Conservation (phyloP, 2,329 filamentous ascomycete species). For the Fusarium sublunatum region DNA sequence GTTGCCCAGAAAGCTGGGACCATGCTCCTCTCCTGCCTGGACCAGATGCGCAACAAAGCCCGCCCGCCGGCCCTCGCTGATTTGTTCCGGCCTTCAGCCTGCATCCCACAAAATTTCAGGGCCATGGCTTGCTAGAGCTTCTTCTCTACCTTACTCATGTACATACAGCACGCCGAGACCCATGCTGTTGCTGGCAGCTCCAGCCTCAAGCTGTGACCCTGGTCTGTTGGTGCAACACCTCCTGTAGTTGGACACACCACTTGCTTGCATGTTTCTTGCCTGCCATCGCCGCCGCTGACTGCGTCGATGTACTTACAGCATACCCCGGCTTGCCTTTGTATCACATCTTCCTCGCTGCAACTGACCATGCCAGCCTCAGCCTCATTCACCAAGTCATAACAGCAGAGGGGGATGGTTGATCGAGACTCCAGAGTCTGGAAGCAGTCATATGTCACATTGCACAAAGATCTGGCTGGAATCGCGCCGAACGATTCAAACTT, state of each 20-base stretch:
- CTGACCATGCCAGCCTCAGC: slow-evolving; percentile 28
- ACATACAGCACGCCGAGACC: neutral
- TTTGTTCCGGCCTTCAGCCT: slow-evolving; percentile 27
- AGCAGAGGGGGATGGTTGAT: slow-evolving; percentile 28
- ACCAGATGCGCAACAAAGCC: slow-evolving; percentile 26
- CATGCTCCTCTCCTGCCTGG: slow-evolving; percentile 7
- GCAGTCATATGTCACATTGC: slow-evolving; percentile 61
- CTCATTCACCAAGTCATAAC: slow-evolving; percentile 18
- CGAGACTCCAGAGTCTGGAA: slow-evolving; percentile 51
- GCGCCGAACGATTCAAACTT: slow-evolving; percentile 35
- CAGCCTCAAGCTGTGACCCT: slow-evolving; percentile 21
- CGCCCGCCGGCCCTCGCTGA: slow-evolving; percentile 20
- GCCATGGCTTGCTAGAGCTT: slow-evolving; percentile 4
- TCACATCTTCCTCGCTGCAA: slow-evolving; percentile 28
- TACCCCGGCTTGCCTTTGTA: slow-evolving; percentile 25
- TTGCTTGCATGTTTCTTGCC: slow-evolving; percentile 22
- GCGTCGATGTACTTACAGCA: slow-evolving; percentile 15
- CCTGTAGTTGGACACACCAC: slow-evolving; percentile 28
- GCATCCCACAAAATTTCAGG: slow-evolving; percentile 27
- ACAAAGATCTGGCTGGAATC: slow-evolving; percentile 59
- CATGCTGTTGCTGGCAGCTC: slow-evolving; percentile 29
- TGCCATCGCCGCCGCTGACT: slow-evolving; percentile 14
- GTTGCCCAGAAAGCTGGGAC: slow-evolving; percentile 34
- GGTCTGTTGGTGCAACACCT: slow-evolving; percentile 31
- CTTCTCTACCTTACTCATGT: slow-evolving; percentile 6